phyloP scores from a whole-genome alignment of 352 stramenopile genomes.

The Pythium myriotylum region DNA sequence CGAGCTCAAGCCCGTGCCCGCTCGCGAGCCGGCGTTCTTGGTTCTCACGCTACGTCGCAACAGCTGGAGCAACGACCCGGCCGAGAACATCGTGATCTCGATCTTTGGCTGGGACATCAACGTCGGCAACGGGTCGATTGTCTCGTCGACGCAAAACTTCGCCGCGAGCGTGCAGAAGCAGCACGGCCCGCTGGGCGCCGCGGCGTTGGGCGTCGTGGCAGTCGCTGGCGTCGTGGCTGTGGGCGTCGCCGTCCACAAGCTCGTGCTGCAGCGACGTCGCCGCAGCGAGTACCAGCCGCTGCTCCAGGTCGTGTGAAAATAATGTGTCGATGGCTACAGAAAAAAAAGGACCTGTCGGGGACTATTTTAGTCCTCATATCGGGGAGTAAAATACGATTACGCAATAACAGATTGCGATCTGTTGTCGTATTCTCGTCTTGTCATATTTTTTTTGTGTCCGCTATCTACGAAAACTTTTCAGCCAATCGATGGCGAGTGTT shows the following conservation, averaged over 20 bases:
- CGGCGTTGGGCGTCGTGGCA: conserved; percentile 2
- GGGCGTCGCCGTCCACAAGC: conserved; percentile 24
- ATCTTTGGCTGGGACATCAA: conserved; percentile 20
- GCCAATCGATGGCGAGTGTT: conserved; percentile 8
- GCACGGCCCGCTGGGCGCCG: not conserved
- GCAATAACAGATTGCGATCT: not conserved
- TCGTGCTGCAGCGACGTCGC: conserved; percentile 12
- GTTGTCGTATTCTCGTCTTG: not conserved
- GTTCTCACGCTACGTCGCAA: conserved; percentile 14
- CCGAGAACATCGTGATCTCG: conserved; percentile 12
- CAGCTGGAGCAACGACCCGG: conserved; percentile 16
- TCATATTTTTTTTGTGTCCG: conserved; percentile 1
- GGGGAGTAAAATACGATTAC: not conserved
- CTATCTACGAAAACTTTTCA: conserved; percentile 7
- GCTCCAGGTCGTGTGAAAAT: conserved; percentile 19
- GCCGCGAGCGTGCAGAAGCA: conserved; percentile 11
- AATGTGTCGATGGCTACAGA: conserved; percentile 19
- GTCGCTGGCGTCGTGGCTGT: conserved; percentile 10
- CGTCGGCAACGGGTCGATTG: not conserved
- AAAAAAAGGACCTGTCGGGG: too few relatives aligned
- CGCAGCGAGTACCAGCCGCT: conserved; percentile 27
- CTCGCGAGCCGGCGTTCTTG: conserved; percentile 16
- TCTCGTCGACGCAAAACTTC: conserved; percentile 2
- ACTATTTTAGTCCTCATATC: not conserved
- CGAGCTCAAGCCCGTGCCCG: not conserved